Conservation (phyloP, 768 basidiomycete genomes). For the Trichaptum fuscoviolaceum region DNA sequence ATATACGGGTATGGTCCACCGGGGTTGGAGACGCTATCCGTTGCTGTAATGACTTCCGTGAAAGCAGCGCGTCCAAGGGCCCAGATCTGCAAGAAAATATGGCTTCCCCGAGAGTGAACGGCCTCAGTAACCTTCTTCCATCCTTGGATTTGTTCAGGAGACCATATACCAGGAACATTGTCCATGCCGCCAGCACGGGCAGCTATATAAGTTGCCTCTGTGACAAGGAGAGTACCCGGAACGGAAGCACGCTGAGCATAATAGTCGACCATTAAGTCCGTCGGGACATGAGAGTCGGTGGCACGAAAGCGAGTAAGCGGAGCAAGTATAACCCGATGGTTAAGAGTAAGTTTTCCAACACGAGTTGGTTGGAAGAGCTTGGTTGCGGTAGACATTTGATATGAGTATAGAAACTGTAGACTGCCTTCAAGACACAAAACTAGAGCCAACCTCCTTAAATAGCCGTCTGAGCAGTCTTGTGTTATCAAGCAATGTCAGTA, state of each 20-base stretch:
- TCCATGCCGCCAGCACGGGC: constrained; percentile 41
- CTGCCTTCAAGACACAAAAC: too few species aligned
- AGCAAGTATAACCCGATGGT: constrained; percentile 48
- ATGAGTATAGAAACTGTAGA: neutral
- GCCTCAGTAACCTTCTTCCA: constrained; percentile 53
- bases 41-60: constrained; percentile 14
- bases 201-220: constrained; percentile 53
- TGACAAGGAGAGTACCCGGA: constrained; percentile 50
- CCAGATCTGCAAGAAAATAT: constrained; percentile 44
- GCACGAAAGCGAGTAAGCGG: constrained; percentile 47
- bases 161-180: constrained; percentile 61
- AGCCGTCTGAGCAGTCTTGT: neutral
- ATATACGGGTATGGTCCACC: constrained; percentile 16
- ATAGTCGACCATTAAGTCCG: constrained; percentile 35
- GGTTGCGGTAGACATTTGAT: neutral
- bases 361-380: constrained; percentile 18
- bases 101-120: constrained; percentile 49
- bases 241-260: constrained; percentile 42
- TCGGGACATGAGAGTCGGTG: constrained; percentile 28
- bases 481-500: too few species aligned
- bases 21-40: constrained; percentile 10
- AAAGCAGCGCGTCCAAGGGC: constrained; percentile 30
- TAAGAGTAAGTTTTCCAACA: constrained; percentile 14
- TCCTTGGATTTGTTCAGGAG: constrained; percentile 44
- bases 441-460: neutral